A percentile compares a stretch with the other conserved stretches of the same genome.
Conservation (phyloP, 73 alveolate genomes). For the Symbiodinium natans region DNA sequence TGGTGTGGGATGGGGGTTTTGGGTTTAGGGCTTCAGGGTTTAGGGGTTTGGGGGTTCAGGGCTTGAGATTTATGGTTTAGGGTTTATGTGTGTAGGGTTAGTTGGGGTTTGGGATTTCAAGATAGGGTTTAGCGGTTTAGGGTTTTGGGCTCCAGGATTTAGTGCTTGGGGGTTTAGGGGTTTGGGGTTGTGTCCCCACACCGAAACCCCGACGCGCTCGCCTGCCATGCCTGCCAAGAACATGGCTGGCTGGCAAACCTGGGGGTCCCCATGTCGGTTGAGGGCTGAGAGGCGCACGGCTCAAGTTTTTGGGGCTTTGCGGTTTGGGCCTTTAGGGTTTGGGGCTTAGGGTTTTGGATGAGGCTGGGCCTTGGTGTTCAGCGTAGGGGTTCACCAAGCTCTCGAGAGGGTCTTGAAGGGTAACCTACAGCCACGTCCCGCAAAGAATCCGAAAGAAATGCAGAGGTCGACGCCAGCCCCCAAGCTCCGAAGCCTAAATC, state of each 20-base stretch:
- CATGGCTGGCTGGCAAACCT: constrained; percentile 93
- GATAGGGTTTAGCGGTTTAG: background rate
- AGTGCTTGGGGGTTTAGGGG: background rate
- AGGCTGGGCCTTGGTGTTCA: too few species aligned
- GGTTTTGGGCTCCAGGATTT: too few species aligned
- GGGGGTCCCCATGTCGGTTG: background rate
- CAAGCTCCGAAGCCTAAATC: too few species aligned
- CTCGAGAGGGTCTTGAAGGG: too few species aligned
- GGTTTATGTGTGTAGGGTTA: background rate
- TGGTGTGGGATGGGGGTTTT: too few species aligned
- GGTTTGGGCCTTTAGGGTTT: too few species aligned
- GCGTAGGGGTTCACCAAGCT: too few species aligned
- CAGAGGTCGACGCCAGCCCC: too few species aligned
- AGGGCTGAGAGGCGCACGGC: background rate
- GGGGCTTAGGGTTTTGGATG: too few species aligned
- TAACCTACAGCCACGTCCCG: too few species aligned
- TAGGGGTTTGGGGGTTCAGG: background rate
- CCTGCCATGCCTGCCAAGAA: constrained; percentile 92
- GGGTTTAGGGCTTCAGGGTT: background rate
- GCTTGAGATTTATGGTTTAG: background rate
- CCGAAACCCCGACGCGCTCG: background rate
- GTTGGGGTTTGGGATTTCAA: too few species aligned
- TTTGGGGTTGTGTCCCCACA: background rate
- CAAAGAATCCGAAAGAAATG: too few species aligned
- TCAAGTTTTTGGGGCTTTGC: background rate